A percentile compares a stretch with the other conserved stretches of the same genome.
These are phyloP conservation scores for Miscanthus lutarioriparius DNA, from an alignment of 176 grass and related monocot species.

Conservation along the genomic window DNA sequence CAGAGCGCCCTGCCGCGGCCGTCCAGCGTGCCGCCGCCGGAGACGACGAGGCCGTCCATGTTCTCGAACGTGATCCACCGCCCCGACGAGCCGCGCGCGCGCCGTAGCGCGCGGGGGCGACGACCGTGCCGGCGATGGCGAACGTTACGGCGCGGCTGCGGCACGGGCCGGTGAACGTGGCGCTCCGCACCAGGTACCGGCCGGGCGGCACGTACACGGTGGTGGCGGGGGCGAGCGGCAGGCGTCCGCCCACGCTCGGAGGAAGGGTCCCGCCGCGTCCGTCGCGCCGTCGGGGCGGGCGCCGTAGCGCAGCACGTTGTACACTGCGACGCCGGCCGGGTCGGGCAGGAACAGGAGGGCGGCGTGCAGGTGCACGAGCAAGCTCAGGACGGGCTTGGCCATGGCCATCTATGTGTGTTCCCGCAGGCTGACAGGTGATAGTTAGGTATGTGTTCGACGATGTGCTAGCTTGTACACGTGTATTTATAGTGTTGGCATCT, in stretches of 20 bases:
- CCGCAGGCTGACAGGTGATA: conserved; percentile 21
- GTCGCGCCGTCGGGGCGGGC: conserved; percentile 58
- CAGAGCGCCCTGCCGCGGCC: conserved; percentile 69
- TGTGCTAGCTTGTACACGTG: conserved; percentile 38
- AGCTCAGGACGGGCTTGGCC: conserved; percentile 23
- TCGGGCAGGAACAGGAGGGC: conserved; percentile 32
- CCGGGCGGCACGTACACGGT: conserved; percentile 67
- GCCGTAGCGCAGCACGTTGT: conserved; percentile 67
- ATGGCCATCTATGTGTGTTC: not conserved
- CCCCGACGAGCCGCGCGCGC: conserved; percentile 16
- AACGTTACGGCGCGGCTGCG: conserved; percentile 50
- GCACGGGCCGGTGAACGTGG: conserved; percentile 73
- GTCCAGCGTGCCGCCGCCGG: conserved; percentile 77
- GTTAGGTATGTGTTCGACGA: conserved; percentile 34
- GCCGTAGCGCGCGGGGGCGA: conserved; percentile 47
- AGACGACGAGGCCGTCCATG: conserved; percentile 61
- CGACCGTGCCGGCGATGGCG: conserved; percentile 52
- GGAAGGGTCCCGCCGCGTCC: conserved; percentile 62
- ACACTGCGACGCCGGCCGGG: conserved; percentile 12
- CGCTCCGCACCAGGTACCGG: conserved; percentile 46
- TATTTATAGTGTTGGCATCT: conserved; percentile 34
- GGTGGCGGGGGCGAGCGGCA: conserved; percentile 52
- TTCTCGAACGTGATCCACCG: conserved; percentile 69
- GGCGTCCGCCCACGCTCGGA: conserved; percentile 65
- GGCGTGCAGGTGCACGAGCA: conserved; percentile 33